Evolutionary conservation across 116 monocot genomes (phyloP).

Genomic region (Phalaenopsis hybrid): DNA sequence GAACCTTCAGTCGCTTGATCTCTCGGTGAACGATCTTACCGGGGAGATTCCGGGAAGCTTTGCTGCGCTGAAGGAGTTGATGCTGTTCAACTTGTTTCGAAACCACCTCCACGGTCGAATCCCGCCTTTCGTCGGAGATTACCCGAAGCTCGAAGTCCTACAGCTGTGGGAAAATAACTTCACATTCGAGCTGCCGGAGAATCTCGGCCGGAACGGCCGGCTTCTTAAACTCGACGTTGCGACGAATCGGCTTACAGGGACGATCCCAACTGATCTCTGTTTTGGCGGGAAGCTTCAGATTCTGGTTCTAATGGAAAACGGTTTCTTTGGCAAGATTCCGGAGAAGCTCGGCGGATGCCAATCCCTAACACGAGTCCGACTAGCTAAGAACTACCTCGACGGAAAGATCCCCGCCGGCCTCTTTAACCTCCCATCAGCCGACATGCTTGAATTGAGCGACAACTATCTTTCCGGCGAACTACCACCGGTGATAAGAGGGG

Average conservation of each 20-base stretch:
- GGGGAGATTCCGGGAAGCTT: constrained; percentile 68
- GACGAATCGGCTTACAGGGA: constrained; percentile 63
- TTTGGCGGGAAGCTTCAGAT: constrained; percentile 42
- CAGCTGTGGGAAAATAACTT: constrained; percentile 89
- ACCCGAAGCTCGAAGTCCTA: constrained; percentile 71
- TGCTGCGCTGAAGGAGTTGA: constrained; percentile 36
- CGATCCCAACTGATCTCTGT: constrained; percentile 66
- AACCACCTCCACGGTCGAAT: constrained; percentile 67
- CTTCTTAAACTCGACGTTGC: constrained; percentile 63
- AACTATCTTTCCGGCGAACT: constrained; percentile 68
- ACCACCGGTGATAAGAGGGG: constrained; percentile 37
- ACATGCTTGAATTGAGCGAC: constrained; percentile 74
- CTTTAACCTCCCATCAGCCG: constrained; percentile 48
- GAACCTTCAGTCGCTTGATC: constrained; percentile 55
- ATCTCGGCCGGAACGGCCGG: constrained; percentile 52
- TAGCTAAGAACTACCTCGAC: constrained; percentile 68
- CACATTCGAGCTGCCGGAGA: constrained; percentile 51
- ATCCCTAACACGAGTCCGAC: constrained; percentile 53
- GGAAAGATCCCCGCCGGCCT: constrained; percentile 69
- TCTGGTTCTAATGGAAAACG: constrained; percentile 74
- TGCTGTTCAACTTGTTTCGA: constrained; percentile 55
- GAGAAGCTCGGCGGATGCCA: constrained; percentile 59
- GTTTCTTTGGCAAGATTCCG: constrained; percentile 74
- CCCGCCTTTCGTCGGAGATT: constrained; percentile 50
- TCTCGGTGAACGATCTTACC: constrained; percentile 68